Conservation (phyloP, 2,329 filamentous ascomycete species). For the Xylariaceae sp. region DNA sequence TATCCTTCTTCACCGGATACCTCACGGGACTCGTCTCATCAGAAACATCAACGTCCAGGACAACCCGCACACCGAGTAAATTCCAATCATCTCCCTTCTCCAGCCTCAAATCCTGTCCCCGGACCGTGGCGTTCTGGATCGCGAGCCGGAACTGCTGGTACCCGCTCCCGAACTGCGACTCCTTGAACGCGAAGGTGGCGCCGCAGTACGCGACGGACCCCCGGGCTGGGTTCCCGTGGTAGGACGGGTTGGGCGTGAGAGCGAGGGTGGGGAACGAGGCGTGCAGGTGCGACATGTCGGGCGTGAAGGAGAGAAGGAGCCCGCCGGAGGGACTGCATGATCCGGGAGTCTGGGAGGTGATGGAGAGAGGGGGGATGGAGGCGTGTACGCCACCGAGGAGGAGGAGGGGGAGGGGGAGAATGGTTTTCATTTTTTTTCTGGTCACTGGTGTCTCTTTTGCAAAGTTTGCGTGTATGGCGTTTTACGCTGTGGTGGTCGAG, state of each 20-base stretch:
- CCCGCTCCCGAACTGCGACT: constrained; percentile 10
- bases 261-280: constrained; percentile 11
- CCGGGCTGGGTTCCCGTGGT: constrained; percentile 12
- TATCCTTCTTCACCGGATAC: constrained; percentile 13
- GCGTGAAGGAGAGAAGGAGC: constrained; percentile 4
- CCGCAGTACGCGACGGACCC: constrained; percentile 11
- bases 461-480: no score
- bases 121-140: constrained; percentile 12
- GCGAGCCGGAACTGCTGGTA: constrained; percentile 10
- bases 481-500: not conserved
- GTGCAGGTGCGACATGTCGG: constrained; percentile 12
- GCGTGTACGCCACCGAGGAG: constrained; percentile 5
- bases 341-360: constrained; percentile 11
- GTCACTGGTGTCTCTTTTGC: not conserved
- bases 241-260: constrained; percentile 12
- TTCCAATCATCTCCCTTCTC: constrained; percentile 13
- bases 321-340: constrained; percentile 13
- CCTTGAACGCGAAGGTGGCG: constrained; percentile 8
- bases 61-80: constrained; percentile 5
- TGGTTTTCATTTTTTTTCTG: not conserved
- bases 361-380: constrained; percentile 5
- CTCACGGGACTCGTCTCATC: constrained; percentile 12
- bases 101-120: constrained; percentile 10
- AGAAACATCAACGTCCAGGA: constrained; percentile 9
- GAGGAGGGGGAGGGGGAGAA: constrained; percentile 5